Base-by-base conservation (phyloP, 169 alveolate genomes). In the Plasmodium chabaudi region DNA sequence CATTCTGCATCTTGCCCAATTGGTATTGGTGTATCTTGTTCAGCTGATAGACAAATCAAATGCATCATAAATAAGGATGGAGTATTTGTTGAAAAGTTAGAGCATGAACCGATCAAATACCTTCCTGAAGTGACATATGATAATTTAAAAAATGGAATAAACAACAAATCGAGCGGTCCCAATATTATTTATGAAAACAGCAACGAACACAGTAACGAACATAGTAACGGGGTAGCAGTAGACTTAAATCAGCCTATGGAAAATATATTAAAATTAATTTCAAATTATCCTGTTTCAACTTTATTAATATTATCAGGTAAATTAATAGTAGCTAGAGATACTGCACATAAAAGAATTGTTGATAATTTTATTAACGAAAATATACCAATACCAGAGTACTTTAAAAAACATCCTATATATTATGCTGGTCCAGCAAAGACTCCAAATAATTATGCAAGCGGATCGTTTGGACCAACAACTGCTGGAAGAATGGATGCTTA, bases 1-100 rank as follows among this genome's bases (percentile, higher is more conserved):
- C 98, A 96, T 84, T 97, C 97, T 5, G 98, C 97, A 5, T 95
- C 97, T 4, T 94, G 97, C 49, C 98, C 98, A 1, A 95, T 96
- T 53, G 96, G 96, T 75, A 94, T 96, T 27, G 98, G 98, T 46
- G 97, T 96, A n/a, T 95, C 97, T 9, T 96, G 98, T 88, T 94
- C 97, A 6, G 98, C 98, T 9, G 98, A 96, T 88, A 70, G 98
- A 47, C 98, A 96, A 70, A 91, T 93, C 6, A 89, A 93, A 86
- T 95, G 94, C 25, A 46, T 88, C 17, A 94, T 95, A 42, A 88
- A 93, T 70, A 87, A 72, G 6, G 71, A 93, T 3, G 97, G 97
- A 13, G 97, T 96, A 23, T 96, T 94, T 86, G 70, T 94, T 44
- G 97, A 96, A 89, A 72, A 92, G 68, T 91, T 96, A 73, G 98